These are phyloP conservation scores for Letharia columbiana DNA, from an alignment of 495 filamentous ascomycete genomes.

Conservation along the genomic window DNA sequence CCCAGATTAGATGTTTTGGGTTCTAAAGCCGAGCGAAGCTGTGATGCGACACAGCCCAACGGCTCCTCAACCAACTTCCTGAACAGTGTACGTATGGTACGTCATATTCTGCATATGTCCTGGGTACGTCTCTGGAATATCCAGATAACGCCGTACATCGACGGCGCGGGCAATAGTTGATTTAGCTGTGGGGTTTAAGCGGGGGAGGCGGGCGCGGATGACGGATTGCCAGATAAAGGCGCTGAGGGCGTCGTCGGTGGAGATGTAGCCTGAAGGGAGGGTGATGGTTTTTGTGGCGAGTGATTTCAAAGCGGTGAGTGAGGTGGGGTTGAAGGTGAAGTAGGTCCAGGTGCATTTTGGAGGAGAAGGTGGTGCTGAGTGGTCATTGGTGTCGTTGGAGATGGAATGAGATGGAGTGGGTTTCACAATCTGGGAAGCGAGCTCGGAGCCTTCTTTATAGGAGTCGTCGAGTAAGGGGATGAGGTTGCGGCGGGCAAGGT, in stretches of 20 bases:
- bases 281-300: slow-evolving; percentile 30
- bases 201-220: slow-evolving; percentile 35
- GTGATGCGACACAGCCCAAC: slow-evolving; percentile 35
- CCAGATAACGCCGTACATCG: slow-evolving; percentile 40
- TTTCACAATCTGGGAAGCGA: slow-evolving; percentile 29
- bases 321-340: slow-evolving; percentile 32
- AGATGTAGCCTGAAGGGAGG: slow-evolving; percentile 26
- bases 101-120: slow-evolving; percentile 40
- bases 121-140: slow-evolving; percentile 37
- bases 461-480: slow-evolving; percentile 37
- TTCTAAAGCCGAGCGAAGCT: slow-evolving; percentile 39
- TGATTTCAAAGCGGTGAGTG: slow-evolving; percentile 37
- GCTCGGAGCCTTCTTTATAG: slow-evolving; percentile 29
- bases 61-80: slow-evolving; percentile 29
- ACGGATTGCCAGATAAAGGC: slow-evolving; percentile 47
- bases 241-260: slow-evolving; percentile 45
- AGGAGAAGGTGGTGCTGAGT: slow-evolving; percentile 11
- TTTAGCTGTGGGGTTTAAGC: slow-evolving; percentile 27
- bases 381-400: slow-evolving; percentile 3
- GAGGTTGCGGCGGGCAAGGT: slow-evolving; percentile 34
- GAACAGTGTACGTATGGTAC: slow-evolving; percentile 30
- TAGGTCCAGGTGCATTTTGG: slow-evolving; percentile 36
- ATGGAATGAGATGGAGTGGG: slow-evolving; percentile 10
- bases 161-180: slow-evolving; percentile 43
- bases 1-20: slow-evolving; percentile 30